Evolutionary conservation across 495 filamentous ascomycete genomes (phyloP).

Genomic region (Copromyces sp.): DNA sequence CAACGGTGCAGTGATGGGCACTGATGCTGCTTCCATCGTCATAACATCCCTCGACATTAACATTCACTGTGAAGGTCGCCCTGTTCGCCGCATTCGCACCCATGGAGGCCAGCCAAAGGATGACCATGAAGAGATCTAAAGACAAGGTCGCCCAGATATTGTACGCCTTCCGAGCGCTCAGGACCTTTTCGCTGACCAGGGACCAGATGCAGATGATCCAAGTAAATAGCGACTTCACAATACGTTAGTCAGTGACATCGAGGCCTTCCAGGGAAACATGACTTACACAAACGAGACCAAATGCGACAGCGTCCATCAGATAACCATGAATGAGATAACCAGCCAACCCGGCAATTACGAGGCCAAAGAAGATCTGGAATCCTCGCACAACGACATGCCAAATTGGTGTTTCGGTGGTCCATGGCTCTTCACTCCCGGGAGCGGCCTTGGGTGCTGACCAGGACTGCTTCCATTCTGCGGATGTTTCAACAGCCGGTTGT

Average conservation of each 20-base stretch:
- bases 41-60: constrained; percentile 23
- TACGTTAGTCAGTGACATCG: neutral
- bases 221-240: constrained; percentile 32
- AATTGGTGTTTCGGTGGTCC: constrained; percentile 19
- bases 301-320: constrained; percentile 22
- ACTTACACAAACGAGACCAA: constrained; percentile 32
- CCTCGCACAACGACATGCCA: constrained; percentile 31
- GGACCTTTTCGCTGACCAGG: constrained; percentile 31
- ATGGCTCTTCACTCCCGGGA: neutral
- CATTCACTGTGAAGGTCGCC: constrained; percentile 23
- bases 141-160: constrained; percentile 39
- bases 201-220: constrained; percentile 32
- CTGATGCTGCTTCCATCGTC: constrained; percentile 29
- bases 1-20: constrained; percentile 24
- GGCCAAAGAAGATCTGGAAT: constrained; percentile 28
- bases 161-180: constrained; percentile 24
- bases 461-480: neutral
- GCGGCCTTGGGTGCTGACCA: neutral
- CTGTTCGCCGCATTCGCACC: constrained; percentile 32
- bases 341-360: constrained; percentile 29
- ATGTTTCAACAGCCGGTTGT: neutral
- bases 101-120: constrained; percentile 40
- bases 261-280: neutral
- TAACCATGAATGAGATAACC: constrained; percentile 36
- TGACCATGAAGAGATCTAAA: constrained; percentile 33